Base-by-base conservation (phyloP, 495 filamentous ascomycete genomes). In the Massariosphaeria phaeospora region DNA sequence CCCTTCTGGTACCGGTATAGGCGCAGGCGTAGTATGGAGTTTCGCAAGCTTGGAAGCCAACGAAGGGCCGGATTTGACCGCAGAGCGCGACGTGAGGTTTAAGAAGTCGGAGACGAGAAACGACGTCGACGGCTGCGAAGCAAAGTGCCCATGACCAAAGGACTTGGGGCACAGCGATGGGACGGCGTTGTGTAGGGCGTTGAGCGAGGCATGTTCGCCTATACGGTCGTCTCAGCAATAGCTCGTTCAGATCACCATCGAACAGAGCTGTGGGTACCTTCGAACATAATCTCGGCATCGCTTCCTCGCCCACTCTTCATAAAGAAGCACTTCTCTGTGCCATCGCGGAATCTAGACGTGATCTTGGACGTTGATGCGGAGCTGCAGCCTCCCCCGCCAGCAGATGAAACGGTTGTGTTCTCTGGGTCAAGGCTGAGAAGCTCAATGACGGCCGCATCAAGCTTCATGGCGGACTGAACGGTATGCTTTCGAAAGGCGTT, bases 31-130 rank as follows among this genome's bases (percentile, higher is more conserved):
- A 18, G 78, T 82, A 69, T 97, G 91, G 31, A 96, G 71, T 65
- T 78, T 81, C 0, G 85, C 91, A 13, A 97, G 74, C 61, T 94
- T 85, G 34, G 77, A 66, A 0, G 89, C 88, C 1, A 97, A 70
- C 0, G 81, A 78, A 11, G 61, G 70, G 3, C 34, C 44, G 13
- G 62, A 57, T 34, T 59, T 55, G 20, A 46, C 33, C 1, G 23
- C 10, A 18, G 46, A 50, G 27, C 57, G 64, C 13, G 69, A 67
- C 24, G 69, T 66, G 15, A 94, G 76, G 36, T 89, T 77, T 0
- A 97, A 75, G 68, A 88, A 97, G 57, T 91, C 86, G 0, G 88
- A 95, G 0, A 76, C 83, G 11, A 97, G 80, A 64, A 89, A 95
- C 57, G 72, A 82, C 23, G 70, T 79, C 15, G 65, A 65, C 1